A percentile compares a stretch with the other conserved stretches of the same genome.
Evolutionary conservation across 768 basidiomycete genomes (phyloP).

Genomic region (Amanita subjunquillea): DNA sequence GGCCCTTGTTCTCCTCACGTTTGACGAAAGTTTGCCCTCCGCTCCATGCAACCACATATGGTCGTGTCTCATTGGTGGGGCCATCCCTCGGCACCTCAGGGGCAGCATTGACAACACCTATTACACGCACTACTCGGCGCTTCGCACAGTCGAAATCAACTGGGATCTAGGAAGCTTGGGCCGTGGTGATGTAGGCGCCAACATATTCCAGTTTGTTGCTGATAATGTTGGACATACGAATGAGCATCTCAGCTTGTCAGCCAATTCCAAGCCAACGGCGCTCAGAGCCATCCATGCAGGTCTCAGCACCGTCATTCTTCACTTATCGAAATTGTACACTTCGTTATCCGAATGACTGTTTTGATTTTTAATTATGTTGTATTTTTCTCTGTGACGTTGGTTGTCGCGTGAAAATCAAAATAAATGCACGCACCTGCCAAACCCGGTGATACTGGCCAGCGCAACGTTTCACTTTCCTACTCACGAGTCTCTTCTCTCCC

Average conservation of each 20-base stretch:
- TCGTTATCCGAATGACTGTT: no score
- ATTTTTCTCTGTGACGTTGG: no score
- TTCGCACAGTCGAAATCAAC: constrained; percentile 49
- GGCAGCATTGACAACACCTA: constrained; percentile 41
- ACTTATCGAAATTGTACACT: no score
- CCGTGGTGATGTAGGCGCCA: constrained; percentile 44
- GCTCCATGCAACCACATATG: constrained; percentile 36
- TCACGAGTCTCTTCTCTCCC: no score
- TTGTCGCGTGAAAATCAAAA: no score
- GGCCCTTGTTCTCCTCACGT: constrained; percentile 52
- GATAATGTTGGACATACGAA: not conserved
- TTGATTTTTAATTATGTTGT: no score
- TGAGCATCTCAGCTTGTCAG: not conserved
- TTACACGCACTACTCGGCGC: constrained; percentile 52
- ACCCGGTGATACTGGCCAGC: no score
- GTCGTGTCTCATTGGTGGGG: constrained; percentile 30
- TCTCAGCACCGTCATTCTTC: no score
- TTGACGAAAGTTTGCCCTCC: constrained; percentile 42
- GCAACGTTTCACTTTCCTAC: no score
- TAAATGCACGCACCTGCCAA: no score
- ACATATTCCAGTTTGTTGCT: constrained; percentile 45
- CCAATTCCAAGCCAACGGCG: no score
- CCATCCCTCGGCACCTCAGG: constrained; percentile 27
- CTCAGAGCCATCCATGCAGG: no score
- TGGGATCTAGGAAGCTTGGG: constrained; percentile 55